Base-by-base conservation (phyloP, 1,139 yeast species). In the Kluyveromyces sp. region DNA sequence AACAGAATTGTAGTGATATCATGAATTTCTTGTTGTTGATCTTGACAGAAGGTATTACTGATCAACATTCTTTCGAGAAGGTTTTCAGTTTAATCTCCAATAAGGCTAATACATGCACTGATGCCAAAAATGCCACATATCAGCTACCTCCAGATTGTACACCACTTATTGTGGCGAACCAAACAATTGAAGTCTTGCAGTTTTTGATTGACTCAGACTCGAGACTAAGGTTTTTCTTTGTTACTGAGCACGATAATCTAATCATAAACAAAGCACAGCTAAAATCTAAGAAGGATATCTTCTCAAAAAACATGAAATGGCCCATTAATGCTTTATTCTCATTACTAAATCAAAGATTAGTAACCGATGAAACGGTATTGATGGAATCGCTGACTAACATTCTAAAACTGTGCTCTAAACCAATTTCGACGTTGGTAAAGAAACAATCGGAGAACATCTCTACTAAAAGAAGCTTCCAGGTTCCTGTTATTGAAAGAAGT, bases 1-100 rank as follows among this genome's bases (percentile, higher is more conserved):
- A 84, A 58, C 94, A 83, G 50, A 83, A 86, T 9, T 68, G 96
- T 42, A 68, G 77, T 17, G 96, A 89, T 51, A 75, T 87, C n/a
- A 70, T 88, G 61, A 79, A 83, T 37, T 66, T 83, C 45, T 61
- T 88, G 42, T 63, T 88, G 38, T 78, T 82, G 26, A 74, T 88
- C 37, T 65, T 89, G 36, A 81, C 80, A 49, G 96, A 88, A 51
- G 94, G 94, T 7, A 69, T 83, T 12, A 60, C 64, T 1, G 83
- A 77, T 52, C 80, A 78, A 43, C 72, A 71, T 22, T 65, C 86
- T 0, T 63, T 86, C 42, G 92, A 83, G 51, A 75, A 70, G 51
- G 74, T 82, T n/a, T 88, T 79, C 59, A 63, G 70, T 33, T 79
- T 78, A 48, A 66, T 86, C 11, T 68, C 78, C 11, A 59, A 57